Percentiles rank a stretch among this genome's conserved stretches.
phyloP scores from a whole-genome alignment of 2,329 filamentous ascomycete species.

The Aureobasidium lini region DNA sequence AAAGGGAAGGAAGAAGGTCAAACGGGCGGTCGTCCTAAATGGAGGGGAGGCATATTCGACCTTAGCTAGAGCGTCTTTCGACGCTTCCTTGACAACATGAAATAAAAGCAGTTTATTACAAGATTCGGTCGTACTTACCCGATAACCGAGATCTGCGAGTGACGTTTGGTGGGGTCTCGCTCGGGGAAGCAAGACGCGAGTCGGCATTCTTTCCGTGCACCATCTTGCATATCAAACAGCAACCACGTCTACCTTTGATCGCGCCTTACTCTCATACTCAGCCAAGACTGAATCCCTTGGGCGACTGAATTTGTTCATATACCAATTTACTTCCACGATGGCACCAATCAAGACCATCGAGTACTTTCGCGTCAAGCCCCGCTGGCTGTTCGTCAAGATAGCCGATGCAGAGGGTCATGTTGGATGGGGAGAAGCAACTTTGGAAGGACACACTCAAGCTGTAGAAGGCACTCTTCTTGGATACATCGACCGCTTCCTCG shows the following conservation, averaged over 20 bases:
- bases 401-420: conserved; percentile 55
- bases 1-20: background rate
- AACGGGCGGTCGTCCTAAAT: background rate
- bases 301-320: too few species aligned
- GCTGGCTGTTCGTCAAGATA: conserved; percentile 72
- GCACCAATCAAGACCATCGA: conserved; percentile 58
- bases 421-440: conserved; percentile 66
- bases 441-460: conserved; percentile 65
- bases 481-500: conserved; percentile 52
- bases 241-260: too few species aligned
- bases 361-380: conserved; percentile 66
- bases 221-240: too few species aligned
- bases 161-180: background rate
- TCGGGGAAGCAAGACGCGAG: background rate
- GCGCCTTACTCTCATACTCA: too few species aligned
- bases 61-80: background rate
- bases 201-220: background rate
- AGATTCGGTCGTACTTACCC: background rate
- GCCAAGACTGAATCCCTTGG: too few species aligned
- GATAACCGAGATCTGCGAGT: background rate
- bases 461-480: conserved; percentile 66
- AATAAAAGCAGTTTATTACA: background rate
- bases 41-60: background rate
- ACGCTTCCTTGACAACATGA: background rate
- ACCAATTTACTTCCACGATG: conserved; percentile 35